These are phyloP conservation scores for Penicillium robsamsonii DNA, from an alignment of 495 filamentous ascomycete species.

Conservation along the genomic window DNA sequence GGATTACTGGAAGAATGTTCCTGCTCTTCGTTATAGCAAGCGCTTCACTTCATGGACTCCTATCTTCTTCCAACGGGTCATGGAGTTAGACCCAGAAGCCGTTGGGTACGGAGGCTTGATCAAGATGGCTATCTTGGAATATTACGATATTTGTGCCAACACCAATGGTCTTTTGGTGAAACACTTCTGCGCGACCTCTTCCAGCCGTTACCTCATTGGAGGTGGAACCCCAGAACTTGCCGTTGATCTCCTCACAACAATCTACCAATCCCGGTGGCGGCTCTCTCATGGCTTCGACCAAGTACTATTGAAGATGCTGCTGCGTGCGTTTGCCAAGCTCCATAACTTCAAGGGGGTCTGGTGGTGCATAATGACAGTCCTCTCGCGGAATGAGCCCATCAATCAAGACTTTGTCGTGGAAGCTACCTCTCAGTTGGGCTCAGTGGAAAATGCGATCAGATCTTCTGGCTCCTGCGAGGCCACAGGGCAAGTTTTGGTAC, in stretches of 20 bases:
- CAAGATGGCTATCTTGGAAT: slow-evolving; percentile 41
- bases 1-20: slow-evolving; percentile 14
- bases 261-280: slow-evolving; percentile 42
- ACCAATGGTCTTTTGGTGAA: slow-evolving; percentile 32
- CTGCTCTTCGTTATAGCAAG: slow-evolving; percentile 15
- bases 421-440: slow-evolving; percentile 25
- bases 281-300: slow-evolving; percentile 34
- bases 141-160: slow-evolving; percentile 39
- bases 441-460: slow-evolving; percentile 8
- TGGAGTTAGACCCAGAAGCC: slow-evolving; percentile 21
- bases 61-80: slow-evolving; percentile 40
- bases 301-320: slow-evolving; percentile 42
- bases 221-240: slow-evolving; percentile 26
- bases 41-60: slow-evolving; percentile 28
- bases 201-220: slow-evolving; percentile 31
- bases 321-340: slow-evolving; percentile 35
- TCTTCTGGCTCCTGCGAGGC: slow-evolving; percentile 1
- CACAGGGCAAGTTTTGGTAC: slow-evolving; percentile 12
- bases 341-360: slow-evolving; percentile 39
- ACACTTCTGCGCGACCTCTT: slow-evolving; percentile 33
- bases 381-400: slow-evolving; percentile 32
- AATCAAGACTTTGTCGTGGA: slow-evolving; percentile 37
- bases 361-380: slow-evolving; percentile 43
- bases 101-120: slow-evolving; percentile 25
- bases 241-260: slow-evolving; percentile 33